A percentile compares a stretch with the other conserved stretches of the same genome.
phyloP scores from a whole-genome alignment of 495 filamentous ascomycete species.

The Parathielavia hyrcaniae region DNA sequence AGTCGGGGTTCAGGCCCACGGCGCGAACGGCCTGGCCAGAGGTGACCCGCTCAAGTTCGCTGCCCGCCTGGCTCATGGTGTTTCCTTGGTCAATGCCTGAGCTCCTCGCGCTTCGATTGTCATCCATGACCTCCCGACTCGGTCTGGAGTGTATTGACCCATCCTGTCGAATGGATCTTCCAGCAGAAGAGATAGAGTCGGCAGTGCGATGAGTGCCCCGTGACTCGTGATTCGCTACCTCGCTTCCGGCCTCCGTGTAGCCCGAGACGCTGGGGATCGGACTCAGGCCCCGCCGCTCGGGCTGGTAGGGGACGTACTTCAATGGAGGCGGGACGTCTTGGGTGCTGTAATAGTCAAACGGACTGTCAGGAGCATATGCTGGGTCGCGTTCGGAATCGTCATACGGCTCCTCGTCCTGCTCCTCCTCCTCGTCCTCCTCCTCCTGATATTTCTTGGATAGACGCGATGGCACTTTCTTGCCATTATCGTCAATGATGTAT shows the following conservation, averaged over 20 bases:
- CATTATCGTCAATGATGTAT: slow-evolving; percentile 45
- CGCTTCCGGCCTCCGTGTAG: slow-evolving; percentile 51
- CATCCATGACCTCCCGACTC: slow-evolving; percentile 38
- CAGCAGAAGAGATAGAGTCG: slow-evolving; percentile 40
- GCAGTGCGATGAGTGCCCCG: slow-evolving; percentile 40
- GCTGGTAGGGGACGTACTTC: slow-evolving; percentile 52
- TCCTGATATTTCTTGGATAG: slow-evolving; percentile 11
- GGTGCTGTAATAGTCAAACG: slow-evolving; percentile 47
- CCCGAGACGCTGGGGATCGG: slow-evolving; percentile 87
- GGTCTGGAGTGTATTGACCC: slow-evolving; percentile 31
- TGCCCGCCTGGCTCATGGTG: slow-evolving; percentile 63
- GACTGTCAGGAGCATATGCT: slow-evolving; percentile 38
- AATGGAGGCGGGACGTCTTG: slow-evolving; percentile 51
- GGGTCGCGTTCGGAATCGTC: slow-evolving; percentile 36
- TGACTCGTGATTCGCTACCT: slow-evolving; percentile 46
- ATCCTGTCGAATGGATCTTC: slow-evolving; percentile 34
- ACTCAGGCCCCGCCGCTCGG: slow-evolving; percentile 61
- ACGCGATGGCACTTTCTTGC: slow-evolving; percentile 33
- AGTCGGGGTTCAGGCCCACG: slow-evolving; percentile 65
- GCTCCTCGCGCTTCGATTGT: slow-evolving; percentile 37
- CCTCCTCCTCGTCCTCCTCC: slow-evolving; percentile 36
- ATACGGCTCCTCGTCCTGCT: slow-evolving; percentile 43
- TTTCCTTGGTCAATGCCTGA: slow-evolving; percentile 50
- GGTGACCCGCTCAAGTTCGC: slow-evolving; percentile 55
- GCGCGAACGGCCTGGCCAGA: slow-evolving; percentile 63